Conservation (phyloP, 768 basidiomycete genomes). For the Pholiota molesta region DNA sequence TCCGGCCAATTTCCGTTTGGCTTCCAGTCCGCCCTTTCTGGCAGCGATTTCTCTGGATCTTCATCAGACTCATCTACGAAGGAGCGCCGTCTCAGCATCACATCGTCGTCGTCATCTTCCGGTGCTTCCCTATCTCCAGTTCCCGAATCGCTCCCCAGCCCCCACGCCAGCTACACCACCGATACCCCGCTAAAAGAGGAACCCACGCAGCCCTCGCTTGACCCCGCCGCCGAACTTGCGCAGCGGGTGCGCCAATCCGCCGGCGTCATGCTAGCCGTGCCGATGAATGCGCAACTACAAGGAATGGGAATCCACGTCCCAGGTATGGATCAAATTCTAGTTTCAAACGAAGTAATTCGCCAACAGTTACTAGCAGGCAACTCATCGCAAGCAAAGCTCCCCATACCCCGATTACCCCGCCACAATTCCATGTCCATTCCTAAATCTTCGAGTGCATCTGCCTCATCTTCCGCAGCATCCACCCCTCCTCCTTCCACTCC, state of each 20-base stretch:
- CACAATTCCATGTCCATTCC: conserved; percentile 24
- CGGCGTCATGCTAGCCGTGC: conserved; percentile 58
- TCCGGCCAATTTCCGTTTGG: conserved; percentile 37
- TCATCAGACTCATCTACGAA: conserved; percentile 29
- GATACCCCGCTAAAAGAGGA: conserved; percentile 27
- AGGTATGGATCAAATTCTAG: conserved; percentile 21
- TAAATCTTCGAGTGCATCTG: conserved; percentile 31
- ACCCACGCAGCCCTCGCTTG: conserved; percentile 23
- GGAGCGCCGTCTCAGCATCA: conserved; percentile 52
- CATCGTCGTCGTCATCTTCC: conserved; percentile 58
- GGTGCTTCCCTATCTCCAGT: conserved; percentile 56
- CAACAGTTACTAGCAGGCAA: conserved; percentile 13
- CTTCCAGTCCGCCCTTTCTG: conserved; percentile 32
- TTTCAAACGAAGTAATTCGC: conserved; percentile 1
- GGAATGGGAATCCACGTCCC: conserved; percentile 25
- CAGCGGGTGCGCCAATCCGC: conserved; percentile 54
- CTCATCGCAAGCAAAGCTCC: conserved; percentile 35
- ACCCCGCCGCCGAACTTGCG: conserved; percentile 47
- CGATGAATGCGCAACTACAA: conserved; percentile 39
- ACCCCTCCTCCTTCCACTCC: conserved; percentile 45
- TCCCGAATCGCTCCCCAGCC: conserved; percentile 38
- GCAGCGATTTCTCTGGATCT: conserved; percentile 17
- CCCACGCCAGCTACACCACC: conserved; percentile 30
- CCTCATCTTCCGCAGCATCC: conserved; percentile 47
- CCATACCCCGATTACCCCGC: conserved; percentile 41